phyloP scores from a whole-genome alignment of 2,329 filamentous ascomycete species.

The Apiospora aurea region DNA sequence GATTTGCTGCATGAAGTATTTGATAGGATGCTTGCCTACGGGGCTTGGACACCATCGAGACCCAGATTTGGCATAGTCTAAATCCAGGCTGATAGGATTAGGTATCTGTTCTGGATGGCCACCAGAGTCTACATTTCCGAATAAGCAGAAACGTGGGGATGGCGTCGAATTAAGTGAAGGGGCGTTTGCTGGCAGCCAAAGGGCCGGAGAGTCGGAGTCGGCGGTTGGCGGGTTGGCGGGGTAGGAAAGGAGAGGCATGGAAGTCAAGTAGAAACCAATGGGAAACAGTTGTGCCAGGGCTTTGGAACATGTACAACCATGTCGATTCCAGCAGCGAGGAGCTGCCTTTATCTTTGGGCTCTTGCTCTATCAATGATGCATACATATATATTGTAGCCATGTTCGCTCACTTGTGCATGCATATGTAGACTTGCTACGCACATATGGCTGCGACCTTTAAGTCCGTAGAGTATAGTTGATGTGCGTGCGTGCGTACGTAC shows the following conservation, averaged over 20 bases:
- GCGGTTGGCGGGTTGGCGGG: background rate
- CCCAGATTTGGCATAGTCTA: background rate
- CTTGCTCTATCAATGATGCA: background rate
- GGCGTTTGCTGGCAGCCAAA: background rate
- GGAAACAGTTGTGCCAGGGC: background rate
- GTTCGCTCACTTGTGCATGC: constrained; percentile 18
- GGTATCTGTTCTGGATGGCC: background rate
- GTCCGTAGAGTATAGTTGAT: background rate
- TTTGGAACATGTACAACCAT: background rate
- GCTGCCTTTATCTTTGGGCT: background rate
- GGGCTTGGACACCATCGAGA: background rate
- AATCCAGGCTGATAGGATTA: background rate
- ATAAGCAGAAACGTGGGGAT: background rate
- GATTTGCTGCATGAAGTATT: background rate
- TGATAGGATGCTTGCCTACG: background rate
- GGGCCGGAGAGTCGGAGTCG: background rate
- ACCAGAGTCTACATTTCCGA: background rate
- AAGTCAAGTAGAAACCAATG: background rate
- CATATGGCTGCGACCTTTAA: background rate
- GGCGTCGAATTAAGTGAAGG: background rate
- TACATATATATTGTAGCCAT: background rate
- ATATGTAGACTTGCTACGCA: background rate
- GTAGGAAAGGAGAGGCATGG: background rate
- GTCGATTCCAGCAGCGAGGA: background rate
- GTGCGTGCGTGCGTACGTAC: background rate